phyloP scores from a whole-genome alignment of 2,329 filamentous ascomycete species.

The Nectriaceae sp. region DNA sequence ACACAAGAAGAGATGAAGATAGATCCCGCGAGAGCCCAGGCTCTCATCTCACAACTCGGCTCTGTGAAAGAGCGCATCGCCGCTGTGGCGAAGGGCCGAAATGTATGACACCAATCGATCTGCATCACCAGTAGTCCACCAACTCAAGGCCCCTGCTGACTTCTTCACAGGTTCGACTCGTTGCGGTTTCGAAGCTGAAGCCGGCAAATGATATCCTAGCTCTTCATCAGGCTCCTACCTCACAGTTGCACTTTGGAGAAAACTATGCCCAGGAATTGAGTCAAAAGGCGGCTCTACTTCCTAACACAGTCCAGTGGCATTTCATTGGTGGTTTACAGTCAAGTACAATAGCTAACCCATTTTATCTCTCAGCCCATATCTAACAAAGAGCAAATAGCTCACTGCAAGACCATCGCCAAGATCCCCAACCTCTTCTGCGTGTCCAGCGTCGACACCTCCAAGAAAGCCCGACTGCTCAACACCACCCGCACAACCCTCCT shows the following conservation, averaged over 20 bases:
- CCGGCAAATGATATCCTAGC: conserved; percentile 88
- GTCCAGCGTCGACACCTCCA: conserved; percentile 82
- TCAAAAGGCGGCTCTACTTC: conserved; percentile 82
- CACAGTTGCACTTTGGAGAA: conserved; percentile 85
- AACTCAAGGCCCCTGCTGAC: conserved; percentile 15
- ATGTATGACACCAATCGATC: conserved; percentile 43
- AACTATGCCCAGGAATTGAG: conserved; percentile 92
- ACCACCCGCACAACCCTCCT: conserved; percentile 68
- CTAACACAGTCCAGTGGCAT: conserved; percentile 81
- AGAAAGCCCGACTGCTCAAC: conserved; percentile 84
- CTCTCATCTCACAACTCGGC: conserved; percentile 63
- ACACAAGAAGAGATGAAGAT: conserved; percentile 58
- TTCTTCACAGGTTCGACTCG: conserved; percentile 68
- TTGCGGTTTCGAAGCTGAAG: conserved; percentile 96
- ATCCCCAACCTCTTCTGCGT: conserved; percentile 91
- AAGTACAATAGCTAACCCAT: conserved; percentile 36
- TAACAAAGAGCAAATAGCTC: conserved; percentile 54
- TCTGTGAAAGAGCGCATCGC: conserved; percentile 60
- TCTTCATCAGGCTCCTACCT: conserved; percentile 63
- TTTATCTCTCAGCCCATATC: conserved; percentile 1
- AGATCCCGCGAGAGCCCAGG: conserved; percentile 60
- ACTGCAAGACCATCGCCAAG: conserved; percentile 84
- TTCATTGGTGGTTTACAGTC: conserved; percentile 95
- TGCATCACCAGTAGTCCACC: not conserved
- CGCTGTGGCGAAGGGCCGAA: conserved; percentile 52